A percentile compares a stretch with the other conserved stretches of the same genome.
Conservation (phyloP, 179 eudicot species). For the Beta lomatogona region DNA sequence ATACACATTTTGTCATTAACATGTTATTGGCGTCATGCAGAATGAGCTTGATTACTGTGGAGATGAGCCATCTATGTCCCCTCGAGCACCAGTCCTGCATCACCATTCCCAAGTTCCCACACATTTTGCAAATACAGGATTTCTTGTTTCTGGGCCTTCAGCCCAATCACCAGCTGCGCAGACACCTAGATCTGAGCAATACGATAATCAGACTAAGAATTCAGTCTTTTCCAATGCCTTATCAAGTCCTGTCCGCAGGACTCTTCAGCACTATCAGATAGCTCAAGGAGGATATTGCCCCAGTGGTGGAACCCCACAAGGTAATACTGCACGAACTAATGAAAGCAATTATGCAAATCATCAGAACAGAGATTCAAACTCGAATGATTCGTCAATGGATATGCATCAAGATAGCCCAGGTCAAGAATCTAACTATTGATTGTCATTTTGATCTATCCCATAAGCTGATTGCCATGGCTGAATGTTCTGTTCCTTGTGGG, state of each 20-base stretch:
- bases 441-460: slow-evolving; percentile 7
- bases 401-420: slow-evolving; percentile 86
- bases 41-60: slow-evolving; percentile 60
- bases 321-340: slow-evolving; percentile 21
- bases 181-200: slow-evolving; percentile 41
- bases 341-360: slow-evolving; percentile 36
- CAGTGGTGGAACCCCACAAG: slow-evolving; percentile 29
- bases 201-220: slow-evolving; percentile 62
- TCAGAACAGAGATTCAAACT: slow-evolving; percentile 51
- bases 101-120: slow-evolving; percentile 41
- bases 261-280: slow-evolving; percentile 74
- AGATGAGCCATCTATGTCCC: slow-evolving; percentile 70
- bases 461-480: slow-evolving; percentile 20
- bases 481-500: slow-evolving; percentile 23
- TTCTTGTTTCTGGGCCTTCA: slow-evolving; percentile 34
- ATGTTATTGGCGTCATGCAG: slow-evolving; percentile 40
- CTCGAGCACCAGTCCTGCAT: slow-evolving; percentile 53
- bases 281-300: slow-evolving; percentile 52
- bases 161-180: slow-evolving; percentile 27
- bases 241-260: slow-evolving; percentile 78
- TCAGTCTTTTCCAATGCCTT: slow-evolving; percentile 80
- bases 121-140: slow-evolving; percentile 27
- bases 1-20: background rate
- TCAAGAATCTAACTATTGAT: slow-evolving; percentile 62
- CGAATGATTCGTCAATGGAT: slow-evolving; percentile 80